Percentiles rank a stretch among this genome's conserved stretches.
phyloP scores from a whole-genome alignment of 139 green algal species.

The Chlamydomonas incerta region DNA sequence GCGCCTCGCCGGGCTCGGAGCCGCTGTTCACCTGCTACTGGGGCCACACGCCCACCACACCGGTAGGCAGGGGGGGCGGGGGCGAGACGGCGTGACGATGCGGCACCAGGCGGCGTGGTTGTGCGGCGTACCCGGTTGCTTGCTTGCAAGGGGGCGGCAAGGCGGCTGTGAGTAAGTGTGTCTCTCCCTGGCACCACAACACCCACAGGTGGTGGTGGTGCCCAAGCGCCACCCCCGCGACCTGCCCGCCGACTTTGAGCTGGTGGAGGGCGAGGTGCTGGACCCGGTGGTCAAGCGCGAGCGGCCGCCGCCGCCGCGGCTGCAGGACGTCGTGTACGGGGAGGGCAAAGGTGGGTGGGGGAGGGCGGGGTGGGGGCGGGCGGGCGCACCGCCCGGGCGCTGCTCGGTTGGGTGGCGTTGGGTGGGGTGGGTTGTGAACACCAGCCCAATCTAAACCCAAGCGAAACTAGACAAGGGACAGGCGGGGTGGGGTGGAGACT shows the following conservation, averaged over 20 bases:
- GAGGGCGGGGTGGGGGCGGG: too few relatives aligned
- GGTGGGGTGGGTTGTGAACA: too few relatives aligned
- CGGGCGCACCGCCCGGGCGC: too few relatives aligned
- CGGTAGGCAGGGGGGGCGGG: neutral
- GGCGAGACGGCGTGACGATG: too few relatives aligned
- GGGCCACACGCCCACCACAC: constrained; percentile 29
- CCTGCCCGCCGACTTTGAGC: constrained; percentile 18
- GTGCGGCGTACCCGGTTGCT: neutral
- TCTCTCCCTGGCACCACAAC: too few relatives aligned
- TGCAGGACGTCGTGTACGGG: neutral
- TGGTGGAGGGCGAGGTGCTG: constrained; percentile 34
- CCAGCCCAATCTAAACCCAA: too few relatives aligned
- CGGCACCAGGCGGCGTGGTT: too few relatives aligned
- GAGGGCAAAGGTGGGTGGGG: neutral
- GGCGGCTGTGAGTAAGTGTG: too few relatives aligned
- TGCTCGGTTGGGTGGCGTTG: too few relatives aligned
- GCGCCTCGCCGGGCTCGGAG: constrained; percentile 3
- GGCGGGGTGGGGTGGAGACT: too few relatives aligned
- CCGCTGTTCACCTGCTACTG: constrained; percentile 45
- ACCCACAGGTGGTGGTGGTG: constrained; percentile 32
- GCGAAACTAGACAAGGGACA: too few relatives aligned
- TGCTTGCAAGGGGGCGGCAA: too few relatives aligned
- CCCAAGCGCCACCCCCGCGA: constrained; percentile 35
- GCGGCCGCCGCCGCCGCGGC: neutral
- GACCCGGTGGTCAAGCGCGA: neutral